Conservation (phyloP, 2,329 filamentous ascomycete species). For the Coniochaeta sp. region DNA sequence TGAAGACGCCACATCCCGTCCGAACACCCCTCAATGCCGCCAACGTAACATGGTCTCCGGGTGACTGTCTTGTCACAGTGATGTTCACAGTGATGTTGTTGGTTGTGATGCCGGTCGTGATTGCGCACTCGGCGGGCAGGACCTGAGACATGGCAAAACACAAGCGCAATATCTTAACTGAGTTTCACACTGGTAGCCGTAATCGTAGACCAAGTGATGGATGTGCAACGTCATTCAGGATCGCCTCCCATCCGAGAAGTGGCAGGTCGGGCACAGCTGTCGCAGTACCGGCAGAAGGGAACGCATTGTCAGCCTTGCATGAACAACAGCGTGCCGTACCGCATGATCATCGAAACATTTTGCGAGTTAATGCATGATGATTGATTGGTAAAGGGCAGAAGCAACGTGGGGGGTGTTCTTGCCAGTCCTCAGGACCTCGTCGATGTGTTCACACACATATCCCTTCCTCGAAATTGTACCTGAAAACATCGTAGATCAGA, state of each 20-base stretch:
- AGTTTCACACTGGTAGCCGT: no score
- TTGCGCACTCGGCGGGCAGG: neutral
- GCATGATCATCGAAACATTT: constrained; percentile 2
- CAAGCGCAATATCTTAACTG: no score
- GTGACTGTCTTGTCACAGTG: neutral
- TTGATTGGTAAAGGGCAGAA: neutral
- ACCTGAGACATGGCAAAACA: no score
- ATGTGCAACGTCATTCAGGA: no score
- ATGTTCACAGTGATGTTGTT: neutral
- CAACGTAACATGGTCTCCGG: neutral
- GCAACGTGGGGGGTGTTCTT: neutral
- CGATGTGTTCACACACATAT: neutral
- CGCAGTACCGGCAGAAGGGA: neutral
- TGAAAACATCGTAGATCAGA: neutral
- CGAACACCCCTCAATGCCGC: neutral
- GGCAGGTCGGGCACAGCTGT: neutral
- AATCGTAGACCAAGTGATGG: no score
- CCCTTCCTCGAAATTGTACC: neutral
- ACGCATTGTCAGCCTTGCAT: constrained; percentile 7
- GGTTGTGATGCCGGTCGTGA: neutral
- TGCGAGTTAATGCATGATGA: neutral
- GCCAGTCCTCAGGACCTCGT: neutral
- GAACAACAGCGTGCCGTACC: constrained; percentile 1
- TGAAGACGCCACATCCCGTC: neutral
- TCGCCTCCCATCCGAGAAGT: neutral